Conservation (phyloP, 352 stramenopile species). For the Phytophthora meadii region DNA sequence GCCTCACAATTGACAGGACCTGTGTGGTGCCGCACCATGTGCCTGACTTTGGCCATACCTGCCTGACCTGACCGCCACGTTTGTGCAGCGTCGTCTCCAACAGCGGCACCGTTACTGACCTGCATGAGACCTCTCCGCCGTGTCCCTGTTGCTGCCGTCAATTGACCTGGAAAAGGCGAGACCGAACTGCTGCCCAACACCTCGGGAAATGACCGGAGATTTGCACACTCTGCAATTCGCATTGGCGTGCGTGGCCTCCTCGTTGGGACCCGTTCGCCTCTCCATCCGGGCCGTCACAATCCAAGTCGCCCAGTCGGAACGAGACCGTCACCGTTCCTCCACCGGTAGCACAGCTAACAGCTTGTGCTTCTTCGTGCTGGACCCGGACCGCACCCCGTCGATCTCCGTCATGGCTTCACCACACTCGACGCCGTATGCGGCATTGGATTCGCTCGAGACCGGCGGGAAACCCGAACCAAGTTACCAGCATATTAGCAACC, state of each 20-base stretch:
- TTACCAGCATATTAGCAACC: slow-evolving; percentile 17
- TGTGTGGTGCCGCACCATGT: slow-evolving; percentile 2
- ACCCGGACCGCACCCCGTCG: slow-evolving; percentile 17
- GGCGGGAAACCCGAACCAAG: slow-evolving; percentile 15
- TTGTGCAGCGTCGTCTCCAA: slow-evolving; percentile 7
- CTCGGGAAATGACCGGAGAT: slow-evolving; percentile 9
- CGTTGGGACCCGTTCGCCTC: background rate
- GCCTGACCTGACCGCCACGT: slow-evolving; percentile 9
- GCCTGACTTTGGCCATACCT: background rate
- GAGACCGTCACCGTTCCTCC: slow-evolving; percentile 18
- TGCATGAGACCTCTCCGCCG: slow-evolving; percentile 4
- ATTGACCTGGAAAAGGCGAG: slow-evolving; percentile 11
- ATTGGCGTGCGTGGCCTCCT: slow-evolving; percentile 1
- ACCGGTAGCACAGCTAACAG: slow-evolving; percentile 20
- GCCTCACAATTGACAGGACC: slow-evolving; percentile 4
- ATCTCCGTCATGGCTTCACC: slow-evolving; percentile 16
- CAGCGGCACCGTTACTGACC: slow-evolving; percentile 13
- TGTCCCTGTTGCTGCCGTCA: slow-evolving; percentile 14
- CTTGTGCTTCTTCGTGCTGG: slow-evolving; percentile 33
- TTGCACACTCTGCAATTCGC: slow-evolving; percentile 33
- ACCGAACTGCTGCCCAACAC: background rate
- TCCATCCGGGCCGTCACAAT: slow-evolving; percentile 20
- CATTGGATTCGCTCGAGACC: slow-evolving; percentile 14
- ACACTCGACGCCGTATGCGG: slow-evolving; percentile 9
- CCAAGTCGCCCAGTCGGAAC: slow-evolving; percentile 26